Conservation (phyloP, 2,329 filamentous ascomycete species). For the Alternaria sp. region DNA sequence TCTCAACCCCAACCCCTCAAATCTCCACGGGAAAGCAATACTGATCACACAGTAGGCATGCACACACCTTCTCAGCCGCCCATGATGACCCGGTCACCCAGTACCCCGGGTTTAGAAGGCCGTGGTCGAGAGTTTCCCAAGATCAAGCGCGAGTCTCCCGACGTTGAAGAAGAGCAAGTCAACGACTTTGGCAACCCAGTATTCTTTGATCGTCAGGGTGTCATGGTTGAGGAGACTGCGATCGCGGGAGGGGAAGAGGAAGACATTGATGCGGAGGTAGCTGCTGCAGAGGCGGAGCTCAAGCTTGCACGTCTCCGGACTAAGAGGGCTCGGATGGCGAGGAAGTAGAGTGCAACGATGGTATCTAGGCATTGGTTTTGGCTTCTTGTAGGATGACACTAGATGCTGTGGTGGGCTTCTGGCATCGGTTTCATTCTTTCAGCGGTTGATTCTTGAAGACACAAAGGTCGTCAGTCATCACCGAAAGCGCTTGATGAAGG, state of each 20-base stretch:
- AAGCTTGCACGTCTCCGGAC: constrained; percentile 26
- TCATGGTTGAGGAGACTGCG: background rate
- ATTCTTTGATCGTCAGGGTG: background rate
- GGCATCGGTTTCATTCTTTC: background rate
- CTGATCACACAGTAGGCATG: background rate
- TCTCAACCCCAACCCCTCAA: too few species aligned
- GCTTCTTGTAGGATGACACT: background rate
- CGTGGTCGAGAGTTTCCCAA: background rate
- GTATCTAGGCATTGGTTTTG: background rate
- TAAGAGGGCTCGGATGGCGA: constrained; percentile 10
- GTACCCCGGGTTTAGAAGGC: constrained; percentile 1
- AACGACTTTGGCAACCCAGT: constrained; percentile 13
- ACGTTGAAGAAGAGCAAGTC: constrained; percentile 9
- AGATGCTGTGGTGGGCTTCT: background rate
- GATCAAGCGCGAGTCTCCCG: constrained; percentile 33
- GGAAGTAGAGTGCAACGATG: constrained; percentile 1
- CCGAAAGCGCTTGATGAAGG: background rate
- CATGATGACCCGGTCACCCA: constrained; percentile 8
- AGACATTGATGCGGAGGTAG: constrained; percentile 20
- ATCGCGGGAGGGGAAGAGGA: constrained; percentile 3
- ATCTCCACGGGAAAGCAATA: too few species aligned
- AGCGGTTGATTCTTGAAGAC: too few species aligned
- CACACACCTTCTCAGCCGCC: constrained; percentile 7
- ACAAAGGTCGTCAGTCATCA: too few species aligned
- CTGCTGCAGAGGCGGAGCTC: constrained; percentile 24